Evolutionary conservation across 768 basidiomycete genomes (phyloP), one percentile per base, ranked within the genome.

Genomic region (Phaeotremella skinneri): DNA sequence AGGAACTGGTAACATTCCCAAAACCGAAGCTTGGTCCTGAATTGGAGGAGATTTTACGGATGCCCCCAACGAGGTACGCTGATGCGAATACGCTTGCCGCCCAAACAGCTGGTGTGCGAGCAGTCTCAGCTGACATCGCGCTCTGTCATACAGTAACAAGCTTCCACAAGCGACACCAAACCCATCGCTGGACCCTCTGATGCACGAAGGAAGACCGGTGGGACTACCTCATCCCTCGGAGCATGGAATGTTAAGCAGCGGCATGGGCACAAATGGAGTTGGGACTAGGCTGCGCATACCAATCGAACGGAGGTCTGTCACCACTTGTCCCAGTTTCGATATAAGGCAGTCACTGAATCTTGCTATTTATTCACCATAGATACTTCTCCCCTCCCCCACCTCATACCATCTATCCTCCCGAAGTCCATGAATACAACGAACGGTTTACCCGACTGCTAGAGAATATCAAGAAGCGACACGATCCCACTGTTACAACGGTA

Each of bases 401-500:
- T 20, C 80, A 81, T 63, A 81, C 86, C 42, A 78, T 81, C 23
- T 96, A 91, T 83, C 96, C 94, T 2, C 96, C 94, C 0, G 89
- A 94, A 70, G 85, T 99, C 0, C 86, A 86, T 66, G 91, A 94
- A 66, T 96, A 91, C 80, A 98, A 98, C 77, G 84, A 85, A 25
- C 82, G 85, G 6, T 97, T 99, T 80, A 99, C 96, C 3, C 87
- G 86, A 65, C 77, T 85, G 32, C 82, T 98, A 7, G 87, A 93
- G 47, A 80, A 84, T 23, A 93, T 99, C 81, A 99, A 99, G 80
- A 84, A 82, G 56, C 82, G 96, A 11, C 96, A 99, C 78, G 94
- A 98, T 72, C 94, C 94, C 0, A 98, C 96, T 0, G 96, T 98
- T 6, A 93, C 94, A 4, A 96, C 93, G 6, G 89, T 98, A 56